Base-by-base conservation (phyloP, 2,329 filamentous ascomycete genomes). In the Sclerotinia spermophila region DNA sequence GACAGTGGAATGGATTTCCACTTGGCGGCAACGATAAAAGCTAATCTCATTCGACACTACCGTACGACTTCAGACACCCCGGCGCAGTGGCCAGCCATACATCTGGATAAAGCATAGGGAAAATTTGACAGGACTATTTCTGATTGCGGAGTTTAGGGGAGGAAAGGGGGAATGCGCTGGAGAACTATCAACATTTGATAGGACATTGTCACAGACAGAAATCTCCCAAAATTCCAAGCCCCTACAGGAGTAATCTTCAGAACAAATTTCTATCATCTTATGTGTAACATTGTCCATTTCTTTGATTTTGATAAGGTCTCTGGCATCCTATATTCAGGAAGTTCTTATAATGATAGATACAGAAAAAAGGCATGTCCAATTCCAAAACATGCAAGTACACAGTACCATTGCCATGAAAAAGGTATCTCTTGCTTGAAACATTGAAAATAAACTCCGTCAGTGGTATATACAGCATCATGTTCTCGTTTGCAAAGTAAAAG, bases 401-500 rank as follows among this genome's bases (percentile, higher is more conserved):
- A 59, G 51, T 59, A 67, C 27, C 21, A 15, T 58, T 38, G 65
- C 65, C 40, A 58, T n/a, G 30, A 51, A 51, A 61, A 69, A 69
- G 67, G 67, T 69, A 69, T 69, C 67, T 69, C 56, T 62, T 68
- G 67, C 67, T 68, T 27, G n/a, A 67, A 69, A 40, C 19, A 68
- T 44, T 44, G 24, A 35, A 60, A 68, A 59, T 21, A 35, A 42
- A 69, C 67, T 69, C 67, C 67, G 51, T 27, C 56, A 24, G 17
- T 67, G 53, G 62, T 66, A 66, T 66, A 66, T 66, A 66, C 35
- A 55, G 40, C 48, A 19, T 66, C 45, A 66, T 66, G 45, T 38
- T 66, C 45, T 53, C 45, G 35, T 66, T 40, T 42, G 62, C 62
- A n/a, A 66, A 66, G 21, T 66, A 27, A 30, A 40, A 51, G 19